Percentiles rank a stretch among this genome's conserved stretches.
These are phyloP conservation scores for Dactylella cylindrospora DNA, from an alignment of 2,329 filamentous ascomycete genomes.

Conservation along the genomic window DNA sequence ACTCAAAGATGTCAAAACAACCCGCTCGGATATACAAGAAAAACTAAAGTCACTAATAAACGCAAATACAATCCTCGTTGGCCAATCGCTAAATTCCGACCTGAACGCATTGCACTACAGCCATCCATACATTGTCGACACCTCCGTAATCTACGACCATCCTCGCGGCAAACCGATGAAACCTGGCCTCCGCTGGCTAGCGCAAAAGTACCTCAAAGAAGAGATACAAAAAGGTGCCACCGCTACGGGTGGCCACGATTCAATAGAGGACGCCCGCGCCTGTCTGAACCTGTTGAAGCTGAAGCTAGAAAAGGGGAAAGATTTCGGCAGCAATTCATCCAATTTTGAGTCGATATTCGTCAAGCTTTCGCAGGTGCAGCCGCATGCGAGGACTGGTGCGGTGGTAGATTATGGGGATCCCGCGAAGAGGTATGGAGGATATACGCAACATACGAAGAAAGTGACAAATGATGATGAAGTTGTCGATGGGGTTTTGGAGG, in stretches of 20 bases:
- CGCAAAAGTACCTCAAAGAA: conserved; percentile 78
- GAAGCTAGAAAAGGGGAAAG: conserved; percentile 89
- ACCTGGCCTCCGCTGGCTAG: conserved; percentile 84
- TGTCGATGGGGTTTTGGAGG: conserved; percentile 60
- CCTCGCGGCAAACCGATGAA: conserved; percentile 86
- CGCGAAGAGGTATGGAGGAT: conserved; percentile 63
- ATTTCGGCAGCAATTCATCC: conserved; percentile 78
- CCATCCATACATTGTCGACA: conserved; percentile 93
- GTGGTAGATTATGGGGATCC: conserved; percentile 90
- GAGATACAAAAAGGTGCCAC: conserved; percentile 77
- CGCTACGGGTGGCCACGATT: conserved; percentile 76
- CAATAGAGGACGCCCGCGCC: conserved; percentile 85
- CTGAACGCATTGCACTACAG: conserved; percentile 80
- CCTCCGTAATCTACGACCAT: conserved; percentile 84
- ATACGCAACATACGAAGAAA: conserved; percentile 60
- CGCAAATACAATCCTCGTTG: conserved; percentile 71
- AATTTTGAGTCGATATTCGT: conserved; percentile 87
- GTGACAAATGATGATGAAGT: conserved; percentile 60
- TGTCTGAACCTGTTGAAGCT: conserved; percentile 91
- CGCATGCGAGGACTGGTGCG: conserved; percentile 66
- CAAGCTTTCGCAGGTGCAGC: conserved; percentile 64
- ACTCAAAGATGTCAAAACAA: conserved; percentile 80
- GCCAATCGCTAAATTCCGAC: conserved; percentile 80
- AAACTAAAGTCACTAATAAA: conserved; percentile 72
- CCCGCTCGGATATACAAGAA: conserved; percentile 76